These are phyloP conservation scores for Sporothrix protearum DNA, from an alignment of 2,329 filamentous ascomycete species.

Conservation along the genomic window DNA sequence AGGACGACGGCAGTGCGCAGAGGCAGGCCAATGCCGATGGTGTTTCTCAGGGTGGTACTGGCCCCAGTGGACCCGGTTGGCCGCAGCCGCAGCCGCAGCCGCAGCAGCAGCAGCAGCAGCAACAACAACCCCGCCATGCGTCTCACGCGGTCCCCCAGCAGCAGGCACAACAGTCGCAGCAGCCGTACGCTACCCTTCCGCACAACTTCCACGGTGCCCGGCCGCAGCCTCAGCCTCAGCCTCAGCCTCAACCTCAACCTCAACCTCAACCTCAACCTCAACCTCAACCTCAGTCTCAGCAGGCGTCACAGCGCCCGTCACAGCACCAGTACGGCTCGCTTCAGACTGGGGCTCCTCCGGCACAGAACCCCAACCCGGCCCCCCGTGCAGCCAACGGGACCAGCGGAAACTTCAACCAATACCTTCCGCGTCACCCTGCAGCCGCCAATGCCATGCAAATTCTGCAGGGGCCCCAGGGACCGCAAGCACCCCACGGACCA, in stretches of 20 bases:
- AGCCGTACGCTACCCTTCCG: neutral
- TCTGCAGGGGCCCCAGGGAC: too few species aligned
- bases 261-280: neutral
- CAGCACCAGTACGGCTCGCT: neutral
- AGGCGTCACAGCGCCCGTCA: neutral
- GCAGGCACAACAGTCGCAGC: conserved; percentile 6
- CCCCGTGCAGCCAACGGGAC: neutral
- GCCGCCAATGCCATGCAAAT: neutral
- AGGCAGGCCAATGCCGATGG: neutral
- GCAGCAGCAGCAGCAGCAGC: neutral
- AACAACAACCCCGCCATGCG: conserved; percentile 22
- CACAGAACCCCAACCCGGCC: neutral
- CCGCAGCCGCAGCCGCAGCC: conserved; percentile 6
- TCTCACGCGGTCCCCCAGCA: conserved; percentile 47
- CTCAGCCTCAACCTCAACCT: neutral
- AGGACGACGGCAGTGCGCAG: conserved; percentile 23
- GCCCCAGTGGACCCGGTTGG: too few species aligned
- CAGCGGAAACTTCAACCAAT: neutral
- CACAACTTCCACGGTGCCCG: neutral
- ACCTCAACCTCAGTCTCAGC: neutral
- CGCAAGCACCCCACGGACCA: neutral
- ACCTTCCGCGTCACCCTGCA: neutral
- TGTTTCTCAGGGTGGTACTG: neutral
- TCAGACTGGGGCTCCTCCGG: neutral
- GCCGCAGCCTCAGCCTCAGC: neutral